phyloP scores from a whole-genome alignment of 2,329 filamentous ascomycete species.

The Stromatinia cepivora region DNA sequence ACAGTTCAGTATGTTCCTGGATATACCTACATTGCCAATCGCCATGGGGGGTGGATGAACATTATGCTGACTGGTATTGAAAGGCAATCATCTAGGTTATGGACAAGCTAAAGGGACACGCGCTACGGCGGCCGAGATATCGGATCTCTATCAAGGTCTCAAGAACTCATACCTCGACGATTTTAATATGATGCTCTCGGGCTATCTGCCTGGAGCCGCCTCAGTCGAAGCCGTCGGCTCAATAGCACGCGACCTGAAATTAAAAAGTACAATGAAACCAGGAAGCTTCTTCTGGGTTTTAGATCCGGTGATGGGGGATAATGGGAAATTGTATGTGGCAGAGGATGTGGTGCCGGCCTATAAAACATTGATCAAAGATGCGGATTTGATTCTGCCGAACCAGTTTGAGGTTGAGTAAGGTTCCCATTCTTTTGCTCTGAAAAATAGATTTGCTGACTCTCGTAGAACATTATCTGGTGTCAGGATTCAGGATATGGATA shows the following conservation, averaged over 20 bases:
- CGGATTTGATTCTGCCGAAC: conserved; percentile 91
- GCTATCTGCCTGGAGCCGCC: conserved; percentile 87
- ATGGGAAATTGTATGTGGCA: conserved; percentile 86
- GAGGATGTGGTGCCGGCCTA: conserved; percentile 92
- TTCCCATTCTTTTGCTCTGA: conserved; percentile 25
- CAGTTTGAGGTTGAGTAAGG: conserved; percentile 94
- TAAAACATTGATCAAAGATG: conserved; percentile 73
- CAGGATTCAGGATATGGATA: conserved; percentile 73
- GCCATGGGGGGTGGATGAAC: conserved; percentile 5
- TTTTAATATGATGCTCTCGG: conserved; percentile 93
- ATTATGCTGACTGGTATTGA: conserved; percentile 22
- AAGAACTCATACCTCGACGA: conserved; percentile 80
- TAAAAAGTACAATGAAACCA: conserved; percentile 59
- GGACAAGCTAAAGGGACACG: conserved; percentile 82
- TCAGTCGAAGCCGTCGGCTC: conserved; percentile 80
- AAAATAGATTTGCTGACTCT: conserved; percentile 14
- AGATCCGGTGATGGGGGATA: conserved; percentile 98
- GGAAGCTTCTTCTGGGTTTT: conserved; percentile 95
- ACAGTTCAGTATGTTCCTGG: conserved; percentile 76
- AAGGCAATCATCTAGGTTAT: conserved; percentile 96
- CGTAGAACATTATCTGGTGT: conserved; percentile 78
- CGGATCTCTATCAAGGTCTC: conserved; percentile 80
- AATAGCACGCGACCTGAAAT: conserved; percentile 78
- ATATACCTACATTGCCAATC: neutral
- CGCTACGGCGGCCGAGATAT: conserved; percentile 78